phyloP scores from a whole-genome alignment of 2,329 filamentous ascomycete species.

The Clonostachys rhizophaga region DNA sequence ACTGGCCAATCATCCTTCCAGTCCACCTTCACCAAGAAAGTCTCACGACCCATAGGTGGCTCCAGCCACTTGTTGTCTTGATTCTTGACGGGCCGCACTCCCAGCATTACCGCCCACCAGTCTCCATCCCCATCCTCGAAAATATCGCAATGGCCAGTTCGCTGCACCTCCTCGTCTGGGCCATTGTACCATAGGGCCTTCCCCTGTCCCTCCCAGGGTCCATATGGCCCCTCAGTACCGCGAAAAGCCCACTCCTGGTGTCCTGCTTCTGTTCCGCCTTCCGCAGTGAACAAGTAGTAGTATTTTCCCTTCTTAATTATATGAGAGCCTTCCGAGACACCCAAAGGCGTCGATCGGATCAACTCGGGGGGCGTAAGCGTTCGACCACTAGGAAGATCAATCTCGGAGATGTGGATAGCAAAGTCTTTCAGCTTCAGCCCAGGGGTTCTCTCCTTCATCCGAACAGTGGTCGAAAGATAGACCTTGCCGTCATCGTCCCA shows the following conservation, averaged over 20 bases:
- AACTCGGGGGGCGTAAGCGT: conserved; percentile 26
- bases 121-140: conserved; percentile 6
- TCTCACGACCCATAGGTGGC: conserved; percentile 5
- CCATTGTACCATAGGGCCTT: conserved; percentile 28
- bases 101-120: conserved; percentile 9
- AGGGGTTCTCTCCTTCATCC: conserved; percentile 25
- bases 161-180: conserved; percentile 28
- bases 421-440: conserved; percentile 42
- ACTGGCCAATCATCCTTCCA: conserved; percentile 3
- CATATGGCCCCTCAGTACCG: conserved; percentile 32
- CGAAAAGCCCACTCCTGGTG: conserved; percentile 48
- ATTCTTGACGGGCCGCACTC: conserved; percentile 16
- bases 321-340: conserved; percentile 36
- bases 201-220: conserved; percentile 40
- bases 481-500: conserved; percentile 44
- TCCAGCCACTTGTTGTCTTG: conserved; percentile 21
- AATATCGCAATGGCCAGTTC: conserved; percentile 6
- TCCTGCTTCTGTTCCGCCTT: conserved; percentile 30
- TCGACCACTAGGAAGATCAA: conserved; percentile 33
- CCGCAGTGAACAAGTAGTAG: conserved; percentile 34
- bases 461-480: conserved; percentile 39
- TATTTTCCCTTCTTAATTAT: conserved; percentile 26
- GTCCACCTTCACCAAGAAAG: conserved; percentile 3
- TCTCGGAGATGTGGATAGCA: conserved; percentile 38
- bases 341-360: conserved; percentile 28